Evolutionary conservation across 805 yeast species (phyloP), one percentile per base, ranked within the genome.

Genomic region (Teunomyces gatunensis): DNA sequence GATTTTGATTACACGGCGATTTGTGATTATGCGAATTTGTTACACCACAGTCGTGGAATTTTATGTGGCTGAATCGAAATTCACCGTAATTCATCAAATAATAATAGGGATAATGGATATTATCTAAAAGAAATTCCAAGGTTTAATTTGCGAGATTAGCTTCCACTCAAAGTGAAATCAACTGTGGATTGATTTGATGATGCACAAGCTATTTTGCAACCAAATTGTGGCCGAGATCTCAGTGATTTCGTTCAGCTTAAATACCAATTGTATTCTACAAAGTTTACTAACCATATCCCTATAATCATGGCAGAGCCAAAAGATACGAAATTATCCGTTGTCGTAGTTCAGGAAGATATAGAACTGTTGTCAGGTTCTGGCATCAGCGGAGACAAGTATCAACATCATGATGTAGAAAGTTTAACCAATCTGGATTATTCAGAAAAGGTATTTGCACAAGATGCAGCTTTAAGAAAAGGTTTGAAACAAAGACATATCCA

Each of bases 401-500:
- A n/a, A 9, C 40, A 37, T 9, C 7, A 21, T 23, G 40, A 37
- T 13, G 40, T 6, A n/a, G 40, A 37, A 23, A 37, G 40, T 23
- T 37, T 37, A 13, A 21, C 40, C 4, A 35, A 35, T 13, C 40
- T 37, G 40, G 40, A 37, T 13, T 37, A 37, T 13, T 37, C 40
- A n/a, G 40, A 37, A 12, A 37, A 37, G 11, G 40, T 37, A 11
- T 37, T 37, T 21, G 40, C 29, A 9, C 40, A 37, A 10, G 40
- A 37, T 13, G 29, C 28, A 5, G 40, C 25, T 9, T 37, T 37
- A 13, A 20, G 40, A 11, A 37, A 37, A 23, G 40, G 42, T 11
- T 50, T 61, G 13, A 50, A 50, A 17, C 44, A 56, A 23, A 52
- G 65, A 45, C 59, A 57, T 29, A 44, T 61, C 28, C 50, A 49